Evolutionary conservation across 805 yeast species (phyloP).

Genomic region (Saturnispora besseyi): DNA sequence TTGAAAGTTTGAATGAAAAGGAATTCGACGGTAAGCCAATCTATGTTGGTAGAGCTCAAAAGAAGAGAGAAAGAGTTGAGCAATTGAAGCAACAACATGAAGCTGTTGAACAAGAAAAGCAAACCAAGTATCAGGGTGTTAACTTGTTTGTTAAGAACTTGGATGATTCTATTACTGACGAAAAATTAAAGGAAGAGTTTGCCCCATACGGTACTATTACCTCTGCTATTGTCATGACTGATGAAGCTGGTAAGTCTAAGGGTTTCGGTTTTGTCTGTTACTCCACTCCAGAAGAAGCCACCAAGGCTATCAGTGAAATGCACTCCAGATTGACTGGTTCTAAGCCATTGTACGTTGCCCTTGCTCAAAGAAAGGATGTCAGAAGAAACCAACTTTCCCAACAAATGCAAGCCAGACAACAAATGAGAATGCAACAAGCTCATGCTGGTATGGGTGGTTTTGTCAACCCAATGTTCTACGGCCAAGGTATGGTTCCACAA

Average conservation of each 20-base stretch:
- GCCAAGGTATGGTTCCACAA: constrained; percentile 50
- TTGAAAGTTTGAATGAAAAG: constrained; percentile 80
- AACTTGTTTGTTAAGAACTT: constrained; percentile 95
- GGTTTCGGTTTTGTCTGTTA: constrained; percentile 99
- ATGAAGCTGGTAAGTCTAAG: constrained; percentile 89
- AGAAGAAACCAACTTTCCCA: constrained; percentile 96
- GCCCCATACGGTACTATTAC: constrained; percentile 90
- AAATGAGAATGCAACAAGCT: constrained; percentile 96
- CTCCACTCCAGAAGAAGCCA: constrained; percentile 97
- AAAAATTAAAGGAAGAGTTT: constrained; percentile 84
- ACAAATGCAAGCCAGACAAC: constrained; percentile 97
- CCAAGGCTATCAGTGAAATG: constrained; percentile 97
- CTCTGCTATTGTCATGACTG: constrained; percentile 93
- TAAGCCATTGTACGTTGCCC: constrained; percentile 96
- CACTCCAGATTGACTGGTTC: constrained; percentile 91
- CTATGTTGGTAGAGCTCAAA: constrained; percentile 98
- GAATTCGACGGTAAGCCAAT: constrained; percentile 80
- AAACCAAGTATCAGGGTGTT: constrained; percentile 93
- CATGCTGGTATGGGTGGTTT: constrained; percentile 80
- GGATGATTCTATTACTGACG: constrained; percentile 89
- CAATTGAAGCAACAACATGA: constrained; percentile 94
- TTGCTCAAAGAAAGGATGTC: constrained; percentile 97
- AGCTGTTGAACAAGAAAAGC: constrained; percentile 81
- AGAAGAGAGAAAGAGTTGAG: constrained; percentile 95
- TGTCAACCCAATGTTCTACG: constrained; percentile 79